Base-by-base conservation (phyloP, 345 rosid species). In the Combretum micranthum region DNA sequence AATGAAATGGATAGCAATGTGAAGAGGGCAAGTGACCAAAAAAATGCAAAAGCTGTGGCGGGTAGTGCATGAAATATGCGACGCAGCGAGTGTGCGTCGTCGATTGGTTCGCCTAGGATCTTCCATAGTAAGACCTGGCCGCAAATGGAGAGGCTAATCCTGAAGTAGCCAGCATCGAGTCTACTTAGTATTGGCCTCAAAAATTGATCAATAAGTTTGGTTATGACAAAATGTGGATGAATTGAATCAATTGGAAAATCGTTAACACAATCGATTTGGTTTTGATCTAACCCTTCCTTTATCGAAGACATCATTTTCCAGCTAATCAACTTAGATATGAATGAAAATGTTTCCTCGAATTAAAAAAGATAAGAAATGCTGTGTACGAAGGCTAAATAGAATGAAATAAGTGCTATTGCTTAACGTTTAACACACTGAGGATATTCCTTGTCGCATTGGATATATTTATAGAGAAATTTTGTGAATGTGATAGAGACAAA, bases 101-200 rank as follows among this genome's bases (percentile, higher is more conserved):
- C n/a, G n/a, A n/a, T n/a, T n/a, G n/a, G n/a, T n/a, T 45, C 44
- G 16, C 57, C 44, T 12, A 64, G 51, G 55, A 59, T 57, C 73
- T 74, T 81, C 83, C 81, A 76, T 42, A 74, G 72, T 49, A 76
- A 22, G 51, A 80, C 81, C 50, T 74, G 76, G 67, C 55, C 42
- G 7, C 67, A 64, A 11, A 78, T 56, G 21, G 83, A 78, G 23
- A 73, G 55, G 59, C 68, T 69, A 50, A 78, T 67, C 50, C 74
- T 52, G 62, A 81, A 81, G 61, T 73, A 67, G 12, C 83, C 83
- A 13, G 81, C 79, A 26, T 81, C 71, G 23, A 76, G 44, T 51
- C 63, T 61, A 4, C 72, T 60, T 37, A 78, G 42, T 44, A 66
- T 39, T 20, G 70, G 66, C 4, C 32, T 53, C 32, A 53, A 32